Evolutionary conservation across 345 rosid species (phyloP).

Genomic region (Citrus hindsii): DNA sequence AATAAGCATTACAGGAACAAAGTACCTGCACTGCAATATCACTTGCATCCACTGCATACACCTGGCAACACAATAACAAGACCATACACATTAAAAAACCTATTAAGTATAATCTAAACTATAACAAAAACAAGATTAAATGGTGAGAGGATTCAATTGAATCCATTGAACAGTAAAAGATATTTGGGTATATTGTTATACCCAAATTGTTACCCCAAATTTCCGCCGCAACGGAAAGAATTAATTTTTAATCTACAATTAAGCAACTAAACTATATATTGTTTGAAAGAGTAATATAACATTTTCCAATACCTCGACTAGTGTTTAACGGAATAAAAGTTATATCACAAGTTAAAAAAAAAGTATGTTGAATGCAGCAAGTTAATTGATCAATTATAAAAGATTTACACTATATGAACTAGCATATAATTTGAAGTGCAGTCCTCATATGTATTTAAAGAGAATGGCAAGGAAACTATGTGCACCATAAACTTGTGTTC

Average conservation of each 20-base stretch:
- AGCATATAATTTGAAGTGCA: not conserved
- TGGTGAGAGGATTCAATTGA: not conserved
- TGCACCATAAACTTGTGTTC: not conserved
- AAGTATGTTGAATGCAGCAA: not conserved
- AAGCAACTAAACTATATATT: not conserved
- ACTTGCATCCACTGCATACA: conserved; percentile 98
- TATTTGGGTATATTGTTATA: not conserved
- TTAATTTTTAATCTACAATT: not conserved
- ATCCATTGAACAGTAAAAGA: not conserved
- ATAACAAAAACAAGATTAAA: not conserved
- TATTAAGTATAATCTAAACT: not conserved
- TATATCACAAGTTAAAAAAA: not conserved
- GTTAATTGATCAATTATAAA: not conserved
- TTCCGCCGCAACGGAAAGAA: not conserved
- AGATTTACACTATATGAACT: not conserved
- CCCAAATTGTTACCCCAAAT: not conserved
- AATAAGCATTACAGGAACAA: conserved; percentile 16
- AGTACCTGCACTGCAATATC: conserved; percentile 93
- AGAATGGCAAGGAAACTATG: not conserved
- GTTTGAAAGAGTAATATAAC: not conserved
- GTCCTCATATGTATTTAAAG: not conserved
- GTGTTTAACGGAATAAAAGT: not conserved
- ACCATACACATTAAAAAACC: not conserved
- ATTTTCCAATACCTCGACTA: not conserved
- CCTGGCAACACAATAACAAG: conserved; percentile 44